Conservation (phyloP, 164 flowering plant species). For the Sedum album region DNA sequence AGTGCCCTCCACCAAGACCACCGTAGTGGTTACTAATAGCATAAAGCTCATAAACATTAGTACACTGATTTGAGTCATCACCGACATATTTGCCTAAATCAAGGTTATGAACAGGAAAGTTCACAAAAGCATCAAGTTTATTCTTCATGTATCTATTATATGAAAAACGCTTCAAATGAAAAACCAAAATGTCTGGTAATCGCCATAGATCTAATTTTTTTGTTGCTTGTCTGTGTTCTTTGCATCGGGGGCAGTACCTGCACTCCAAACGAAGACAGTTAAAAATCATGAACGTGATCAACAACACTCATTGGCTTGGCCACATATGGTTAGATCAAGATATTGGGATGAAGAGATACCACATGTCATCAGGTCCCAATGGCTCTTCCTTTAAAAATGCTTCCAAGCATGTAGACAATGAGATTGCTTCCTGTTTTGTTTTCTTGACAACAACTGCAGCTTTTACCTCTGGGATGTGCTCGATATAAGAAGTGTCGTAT, state of each 20-base stretch:
- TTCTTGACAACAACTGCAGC: constrained; percentile 54
- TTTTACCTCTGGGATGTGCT: constrained; percentile 81
- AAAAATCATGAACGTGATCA: neutral
- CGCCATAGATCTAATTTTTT: constrained; percentile 96
- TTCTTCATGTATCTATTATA: constrained; percentile 76
- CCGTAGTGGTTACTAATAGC: constrained; percentile 98
- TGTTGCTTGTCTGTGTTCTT: constrained; percentile 85
- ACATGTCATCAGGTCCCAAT: constrained; percentile 96
- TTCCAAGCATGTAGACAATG: constrained; percentile 88
- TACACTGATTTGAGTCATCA: constrained; percentile 28
- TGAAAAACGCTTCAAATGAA: constrained; percentile 91
- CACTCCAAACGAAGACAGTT: constrained; percentile 11
- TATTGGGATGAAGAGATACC: constrained; percentile 26
- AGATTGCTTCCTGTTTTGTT: constrained; percentile 66
- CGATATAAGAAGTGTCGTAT: constrained; percentile 65
- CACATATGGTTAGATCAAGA: neutral
- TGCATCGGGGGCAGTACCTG: constrained; percentile 96
- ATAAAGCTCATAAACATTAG: constrained; percentile 69
- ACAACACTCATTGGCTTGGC: neutral
- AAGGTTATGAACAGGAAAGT: constrained; percentile 71
- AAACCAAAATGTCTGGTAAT: constrained; percentile 83
- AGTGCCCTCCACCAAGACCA: constrained; percentile 96
- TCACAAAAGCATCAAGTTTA: constrained; percentile 84
- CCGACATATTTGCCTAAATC: constrained; percentile 71
- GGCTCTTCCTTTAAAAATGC: constrained; percentile 97